Evolutionary conservation across 1,284 basidiomycete genomes (phyloP).

Genomic region (Pascua sp.): DNA sequence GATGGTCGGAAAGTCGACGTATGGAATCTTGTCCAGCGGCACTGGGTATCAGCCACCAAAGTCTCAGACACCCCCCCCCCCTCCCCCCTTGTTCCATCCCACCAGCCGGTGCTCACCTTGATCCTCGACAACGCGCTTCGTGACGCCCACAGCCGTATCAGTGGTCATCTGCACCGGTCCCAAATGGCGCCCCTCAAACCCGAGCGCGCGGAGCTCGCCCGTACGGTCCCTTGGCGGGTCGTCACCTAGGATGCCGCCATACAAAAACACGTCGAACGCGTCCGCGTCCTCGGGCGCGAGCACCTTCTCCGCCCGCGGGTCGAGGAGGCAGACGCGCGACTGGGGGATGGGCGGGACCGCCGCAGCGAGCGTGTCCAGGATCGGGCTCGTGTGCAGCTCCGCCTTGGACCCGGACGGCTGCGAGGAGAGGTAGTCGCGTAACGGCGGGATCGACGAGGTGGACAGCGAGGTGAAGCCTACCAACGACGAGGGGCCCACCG

Average conservation of each 20-base stretch:
- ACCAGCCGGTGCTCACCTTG: constrained; percentile 56
- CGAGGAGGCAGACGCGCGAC: constrained; percentile 74
- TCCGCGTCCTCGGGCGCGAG: constrained; percentile 72
- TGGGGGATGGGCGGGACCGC: constrained; percentile 52
- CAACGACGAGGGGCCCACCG: constrained; percentile 63
- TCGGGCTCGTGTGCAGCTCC: constrained; percentile 60
- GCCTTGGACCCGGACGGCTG: constrained; percentile 49
- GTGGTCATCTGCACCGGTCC: constrained; percentile 95
- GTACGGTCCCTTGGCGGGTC: constrained; percentile 57
- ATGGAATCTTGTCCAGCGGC: constrained; percentile 67
- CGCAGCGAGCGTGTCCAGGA: constrained; percentile 63
- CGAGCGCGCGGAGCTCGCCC: constrained; percentile 74
- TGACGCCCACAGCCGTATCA: constrained; percentile 91
- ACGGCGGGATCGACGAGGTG: constrained; percentile 59
- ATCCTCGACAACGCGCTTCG: constrained; percentile 80
- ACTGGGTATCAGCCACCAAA: constrained; percentile 47
- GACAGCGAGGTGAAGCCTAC: constrained; percentile 85
- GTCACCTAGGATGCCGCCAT: constrained; percentile 59
- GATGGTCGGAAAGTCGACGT: constrained; percentile 79
- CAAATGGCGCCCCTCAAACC: constrained; percentile 79
- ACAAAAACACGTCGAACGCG: constrained; percentile 77
- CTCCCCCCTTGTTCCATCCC: neutral
- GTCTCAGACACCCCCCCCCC: neutral
- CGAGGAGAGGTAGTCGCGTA: constrained; percentile 53
- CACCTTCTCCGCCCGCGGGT: constrained; percentile 70